Percentiles rank a stretch among this genome's conserved stretches.
Conservation (phyloP, 164 flowering plant genomes). For the Malania oleifera region DNA sequence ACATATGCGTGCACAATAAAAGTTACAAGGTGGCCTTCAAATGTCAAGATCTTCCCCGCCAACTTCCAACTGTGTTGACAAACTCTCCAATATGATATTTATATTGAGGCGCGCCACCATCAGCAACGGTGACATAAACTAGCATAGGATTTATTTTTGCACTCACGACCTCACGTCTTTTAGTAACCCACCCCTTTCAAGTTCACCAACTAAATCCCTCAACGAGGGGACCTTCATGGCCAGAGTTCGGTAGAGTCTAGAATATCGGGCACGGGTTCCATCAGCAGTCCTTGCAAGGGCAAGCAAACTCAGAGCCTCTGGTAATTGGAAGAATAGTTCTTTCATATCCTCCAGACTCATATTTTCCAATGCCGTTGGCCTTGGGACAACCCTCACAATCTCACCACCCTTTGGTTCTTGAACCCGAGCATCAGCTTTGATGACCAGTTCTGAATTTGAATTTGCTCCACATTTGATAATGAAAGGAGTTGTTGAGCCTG, state of each 20-base stretch:
- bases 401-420: conserved; percentile 94
- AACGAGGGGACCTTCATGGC: conserved; percentile 96
- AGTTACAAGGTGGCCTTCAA: too few species aligned
- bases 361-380: conserved; percentile 72
- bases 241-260: conserved; percentile 82
- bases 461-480: conserved; percentile 96
- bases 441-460: conserved; percentile 82
- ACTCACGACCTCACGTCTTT: conserved; percentile 65
- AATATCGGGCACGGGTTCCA: conserved; percentile 94
- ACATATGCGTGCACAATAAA: too few species aligned
- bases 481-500: conserved; percentile 83
- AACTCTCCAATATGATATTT: too few species aligned
- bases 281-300: conserved; percentile 93
- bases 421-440: conserved; percentile 84
- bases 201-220: conserved; percentile 81
- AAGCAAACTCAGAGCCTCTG: conserved; percentile 88
- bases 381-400: conserved; percentile 87
- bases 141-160: too few species aligned
- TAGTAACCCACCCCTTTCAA: conserved; percentile 81
- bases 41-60: too few species aligned
- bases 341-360: conserved; percentile 89
- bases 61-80: too few species aligned
- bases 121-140: too few species aligned
- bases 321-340: conserved; percentile 70
- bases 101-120: too few species aligned